phyloP scores from a whole-genome alignment of 2,329 filamentous ascomycete species.

The Colletotrichum falcatum region DNA sequence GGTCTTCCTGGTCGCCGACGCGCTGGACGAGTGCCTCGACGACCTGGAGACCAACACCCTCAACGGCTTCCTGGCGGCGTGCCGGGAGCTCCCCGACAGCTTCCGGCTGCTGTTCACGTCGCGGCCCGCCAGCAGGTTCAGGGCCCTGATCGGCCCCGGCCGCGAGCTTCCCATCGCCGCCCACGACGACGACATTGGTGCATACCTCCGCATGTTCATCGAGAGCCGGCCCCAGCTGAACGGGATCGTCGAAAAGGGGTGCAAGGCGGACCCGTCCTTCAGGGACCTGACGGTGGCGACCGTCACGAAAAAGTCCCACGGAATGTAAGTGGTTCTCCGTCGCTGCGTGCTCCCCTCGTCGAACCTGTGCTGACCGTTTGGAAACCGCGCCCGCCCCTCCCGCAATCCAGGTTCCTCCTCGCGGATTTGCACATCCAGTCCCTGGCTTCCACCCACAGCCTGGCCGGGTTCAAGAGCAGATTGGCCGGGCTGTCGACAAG shows the following conservation, averaged over 20 bases:
- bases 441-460: not conserved
- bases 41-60: not conserved
- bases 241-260: not conserved
- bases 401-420: slow-evolving; percentile 10
- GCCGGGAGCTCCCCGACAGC: slow-evolving; percentile 5
- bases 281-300: not conserved
- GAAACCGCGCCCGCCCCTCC: too few species aligned
- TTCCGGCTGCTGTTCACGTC: slow-evolving; percentile 19
- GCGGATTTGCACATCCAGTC: slow-evolving; percentile 24
- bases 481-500: slow-evolving; percentile 4
- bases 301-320: slow-evolving; percentile 14
- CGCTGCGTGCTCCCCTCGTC: too few species aligned
- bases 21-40: slow-evolving; percentile 26
- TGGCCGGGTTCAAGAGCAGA: not conserved
- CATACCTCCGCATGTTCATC: slow-evolving; percentile 15
- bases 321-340: slow-evolving; percentile 2
- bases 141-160: not conserved
- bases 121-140: not conserved
- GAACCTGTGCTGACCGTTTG: not conserved
- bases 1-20: slow-evolving; percentile 16
- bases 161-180: not conserved
- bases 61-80: not conserved
- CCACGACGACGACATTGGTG: slow-evolving; percentile 3
- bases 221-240: slow-evolving; percentile 1
- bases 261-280: not conserved